Conservation (phyloP, 495 filamentous ascomycete species). For the Tuber indicum region DNA sequence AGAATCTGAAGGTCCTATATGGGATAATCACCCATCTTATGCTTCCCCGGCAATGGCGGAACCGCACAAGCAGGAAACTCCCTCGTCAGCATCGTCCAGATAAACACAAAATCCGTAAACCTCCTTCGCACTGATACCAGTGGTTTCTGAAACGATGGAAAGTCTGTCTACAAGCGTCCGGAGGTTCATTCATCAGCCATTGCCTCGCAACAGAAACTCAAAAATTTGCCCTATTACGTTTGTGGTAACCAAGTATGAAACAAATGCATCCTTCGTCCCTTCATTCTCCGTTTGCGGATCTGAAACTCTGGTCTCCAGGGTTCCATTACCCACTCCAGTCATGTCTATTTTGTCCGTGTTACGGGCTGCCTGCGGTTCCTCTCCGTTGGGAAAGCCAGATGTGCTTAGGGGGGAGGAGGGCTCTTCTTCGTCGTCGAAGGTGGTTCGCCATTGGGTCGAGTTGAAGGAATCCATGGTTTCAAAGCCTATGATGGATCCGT, state of each 20-base stretch:
- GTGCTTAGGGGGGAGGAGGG: conserved; percentile 24
- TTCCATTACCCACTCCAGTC: conserved; percentile 66
- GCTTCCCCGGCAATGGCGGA: conserved; percentile 92
- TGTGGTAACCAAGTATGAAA: conserved; percentile 90
- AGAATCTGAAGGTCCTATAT: conserved; percentile 23
- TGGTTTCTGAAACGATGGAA: conserved; percentile 78
- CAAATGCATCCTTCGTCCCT: conserved; percentile 94
- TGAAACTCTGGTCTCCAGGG: conserved; percentile 74
- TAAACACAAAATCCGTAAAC: conserved; percentile 95
- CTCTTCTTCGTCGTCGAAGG: conserved; percentile 31
- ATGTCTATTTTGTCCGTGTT: conserved; percentile 56
- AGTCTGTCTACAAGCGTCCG: conserved; percentile 63
- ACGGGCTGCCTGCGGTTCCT: conserved; percentile 51
- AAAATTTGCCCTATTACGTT: conserved; percentile 53
- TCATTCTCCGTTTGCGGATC: conserved; percentile 86
- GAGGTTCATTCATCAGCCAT: conserved; percentile 13
- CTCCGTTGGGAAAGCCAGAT: conserved; percentile 17
- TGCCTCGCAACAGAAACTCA: background rate
- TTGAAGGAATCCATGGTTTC: conserved; percentile 32
- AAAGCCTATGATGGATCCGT: background rate
- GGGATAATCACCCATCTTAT: conserved; percentile 63
- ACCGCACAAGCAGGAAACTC: conserved; percentile 90
- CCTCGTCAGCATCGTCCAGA: conserved; percentile 78
- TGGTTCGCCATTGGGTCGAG: conserved; percentile 28
- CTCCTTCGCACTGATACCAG: conserved; percentile 72